Base-by-base conservation (phyloP, 371 early-diverging fungal species). In the Fennellomyces sp. region DNA sequence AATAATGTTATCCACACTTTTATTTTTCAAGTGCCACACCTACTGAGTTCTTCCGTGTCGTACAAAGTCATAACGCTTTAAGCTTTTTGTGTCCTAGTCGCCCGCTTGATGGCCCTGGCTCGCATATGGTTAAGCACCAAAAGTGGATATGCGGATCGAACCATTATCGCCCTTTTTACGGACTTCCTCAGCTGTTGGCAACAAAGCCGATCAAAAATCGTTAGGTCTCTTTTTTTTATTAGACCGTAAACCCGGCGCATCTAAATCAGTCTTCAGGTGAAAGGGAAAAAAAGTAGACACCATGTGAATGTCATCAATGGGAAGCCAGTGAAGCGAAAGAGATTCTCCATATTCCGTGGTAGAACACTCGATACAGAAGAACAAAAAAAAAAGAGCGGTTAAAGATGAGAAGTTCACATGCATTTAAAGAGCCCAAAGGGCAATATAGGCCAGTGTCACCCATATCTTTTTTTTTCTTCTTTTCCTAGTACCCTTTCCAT, bases 401-500 rank as follows among this genome's bases (percentile, higher is more conserved):
- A 45, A 21, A 45, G 45, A 19, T 45, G 45, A 45, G 45, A 45
- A 45, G 45, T 45, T 45, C 45, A 45, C 45, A 45, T 45, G 45
- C 45, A 45, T 5, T 25, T 21, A 12, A 11, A 23, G 23, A 41
- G n/a, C n/a, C n/a, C 45, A 10, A 45, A 23, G n/a, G 45, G 5
- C n/a, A 23, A 45, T 45, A 45, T 45, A 45, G 45, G 8, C 23
- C 45, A 45, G 45, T 45, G 45, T 45, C 45, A 45, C 45, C 45
- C 23, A 23, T 45, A 8, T 45, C 3, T 21, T 42, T 6, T 38
- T 38, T 38, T 39, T 39, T 39, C 5, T 39, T 39, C 12, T 21
- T 45, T 5, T 21, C 23, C 45, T 45, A 21, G 3, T n/a, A 6
- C 39, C n/a, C 4, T 39, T 10, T 39, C 39, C 17, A 11, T 39